Conservation (phyloP, 2,329 filamentous ascomycete genomes). For the Gaeumannomyces tritici region DNA sequence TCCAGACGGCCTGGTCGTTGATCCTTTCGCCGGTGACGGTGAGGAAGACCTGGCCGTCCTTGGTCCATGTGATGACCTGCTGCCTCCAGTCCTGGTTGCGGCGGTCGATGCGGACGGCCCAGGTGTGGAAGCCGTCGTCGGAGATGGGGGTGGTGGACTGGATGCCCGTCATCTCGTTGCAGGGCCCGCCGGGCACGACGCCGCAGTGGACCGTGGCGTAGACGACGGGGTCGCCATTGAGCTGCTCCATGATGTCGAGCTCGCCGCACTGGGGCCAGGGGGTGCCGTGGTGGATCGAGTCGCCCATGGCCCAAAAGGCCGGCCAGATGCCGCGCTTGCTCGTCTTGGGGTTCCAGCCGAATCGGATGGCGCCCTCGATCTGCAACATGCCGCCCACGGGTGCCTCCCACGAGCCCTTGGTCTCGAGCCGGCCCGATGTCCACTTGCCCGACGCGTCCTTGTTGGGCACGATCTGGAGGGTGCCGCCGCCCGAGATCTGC, state of each 20-base stretch:
- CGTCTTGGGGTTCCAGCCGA: constrained; percentile 25
- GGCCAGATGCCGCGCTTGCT: constrained; percentile 45
- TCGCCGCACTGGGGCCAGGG: constrained; percentile 41
- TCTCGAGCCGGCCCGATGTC: constrained; percentile 44
- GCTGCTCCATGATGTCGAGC: constrained; percentile 42
- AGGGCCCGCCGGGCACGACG: constrained; percentile 30
- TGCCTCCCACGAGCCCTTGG: constrained; percentile 33
- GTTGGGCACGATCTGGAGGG: constrained; percentile 39
- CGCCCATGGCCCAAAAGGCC: constrained; percentile 44
- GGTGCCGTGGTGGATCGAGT: constrained; percentile 30
- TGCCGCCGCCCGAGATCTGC: constrained; percentile 39
- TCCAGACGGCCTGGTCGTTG: constrained; percentile 32
- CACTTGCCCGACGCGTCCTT: constrained; percentile 23
- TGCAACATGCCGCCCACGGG: constrained; percentile 29
- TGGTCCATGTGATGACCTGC: constrained; percentile 38
- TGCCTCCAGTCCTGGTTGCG: constrained; percentile 29
- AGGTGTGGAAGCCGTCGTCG: constrained; percentile 37
- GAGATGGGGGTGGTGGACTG: constrained; percentile 25
- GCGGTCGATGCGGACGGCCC: constrained; percentile 37
- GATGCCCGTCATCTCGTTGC: constrained; percentile 36
- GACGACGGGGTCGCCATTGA: constrained; percentile 33
- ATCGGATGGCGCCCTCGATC: constrained; percentile 31
- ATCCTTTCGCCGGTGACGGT: constrained; percentile 31
- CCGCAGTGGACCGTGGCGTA: constrained; percentile 42
- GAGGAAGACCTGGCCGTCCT: constrained; percentile 33